Evolutionary conservation across 371 early-diverging fungal species (phyloP), one percentile per base, ranked within the genome.

Genomic region (Choanephora cucurbitarum): DNA sequence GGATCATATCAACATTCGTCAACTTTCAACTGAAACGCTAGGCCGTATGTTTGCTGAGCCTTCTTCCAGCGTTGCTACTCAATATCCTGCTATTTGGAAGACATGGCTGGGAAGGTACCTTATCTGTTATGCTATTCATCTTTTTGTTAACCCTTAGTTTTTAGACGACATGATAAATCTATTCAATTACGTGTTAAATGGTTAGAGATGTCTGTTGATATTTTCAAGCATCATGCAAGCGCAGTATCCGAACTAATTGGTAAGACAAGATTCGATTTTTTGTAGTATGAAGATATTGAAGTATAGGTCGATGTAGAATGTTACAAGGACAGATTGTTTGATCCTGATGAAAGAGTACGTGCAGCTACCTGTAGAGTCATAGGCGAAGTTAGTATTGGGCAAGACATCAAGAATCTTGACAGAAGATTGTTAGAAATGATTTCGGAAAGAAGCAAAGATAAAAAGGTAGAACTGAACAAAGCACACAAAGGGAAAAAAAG

Each of bases 341-440:
- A 98, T 67, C 91, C 93, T 0, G 97, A 98, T 52, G 97, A 98
- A 32, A 92, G 91, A 61, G 95, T 98, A 10, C 90, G 98, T 6
- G 66, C 83, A 22, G 81, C 85, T 0, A 85, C 84, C 0, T 88
- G 95, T 65, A 83, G 81, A 59, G 64, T 85, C 1, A 62, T 96
- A 18, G 84, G 84, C 9, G 67, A 77, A 40, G 63, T 96, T 22
- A 87, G 85, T 33, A 44, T 23, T 2, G 81, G 81, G 2, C 59
- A 64, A 28, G 68, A 83, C 5, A 67, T 82, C 5, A 72, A 76
- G 39, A 68, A 73, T n/a, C 62, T 93, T 2, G 73, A 83, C 37
- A 79, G 76, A 18, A 63, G 77, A 3, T 73, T 92, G 5, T 52
- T 96, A 24, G 60, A 80, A 28, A 82, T 80, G 40, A 61, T 94